Base-by-base conservation (phyloP, 139 green algal species). In the Chlamydomonas urium region DNA sequence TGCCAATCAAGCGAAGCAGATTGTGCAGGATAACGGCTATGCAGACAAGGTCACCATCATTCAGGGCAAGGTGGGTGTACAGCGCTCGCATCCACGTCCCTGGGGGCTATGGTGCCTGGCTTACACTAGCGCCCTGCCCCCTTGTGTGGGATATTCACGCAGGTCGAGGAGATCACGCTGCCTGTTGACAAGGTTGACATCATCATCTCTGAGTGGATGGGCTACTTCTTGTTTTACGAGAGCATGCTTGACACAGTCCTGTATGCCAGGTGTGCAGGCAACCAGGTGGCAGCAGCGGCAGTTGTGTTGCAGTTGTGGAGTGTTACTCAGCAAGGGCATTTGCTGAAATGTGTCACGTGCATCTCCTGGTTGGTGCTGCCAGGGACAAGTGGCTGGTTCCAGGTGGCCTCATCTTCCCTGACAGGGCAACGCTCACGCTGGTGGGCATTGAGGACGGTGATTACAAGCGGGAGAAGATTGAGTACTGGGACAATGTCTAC, bases 141-240 rank as follows among this genome's bases (percentile, higher is more conserved):
- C n/a, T n/a, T n/a, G n/a, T n/a, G n/a, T n/a, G n/a, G 53, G 10
- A 63, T 26, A 14, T 26, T 50, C 8, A 8, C n/a, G 21, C 53
- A 77, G 71, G 71, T 78, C n/a, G 73, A 79, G 60, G 66, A 79
- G 50, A 50, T 81, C n/a, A 58, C 34, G 32, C 67, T 88, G 42
- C 82, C 82, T 2, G 89, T 94, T 17, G 73, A 89, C 2, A 79
- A 91, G 57, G 90, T 88, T 57, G 63, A 96, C 75, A 90, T 97
- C 63, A 97, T 97, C 62, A 81, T 97, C 29, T 88, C 73, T 24
- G 92, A 97, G 77, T 97, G 92, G 92, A 97, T 97, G 92, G 90
- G 90, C 47, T 96, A 94, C 81, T 93, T 91, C 70, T 66, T 96
- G 57, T 85, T 94, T 36, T 96, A 94, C 70, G 90, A 96, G 85